Evolutionary conservation across 2,329 filamentous ascomycete species (phyloP), one percentile per base, ranked within the genome.

Genomic region (Monilinia laxa): DNA sequence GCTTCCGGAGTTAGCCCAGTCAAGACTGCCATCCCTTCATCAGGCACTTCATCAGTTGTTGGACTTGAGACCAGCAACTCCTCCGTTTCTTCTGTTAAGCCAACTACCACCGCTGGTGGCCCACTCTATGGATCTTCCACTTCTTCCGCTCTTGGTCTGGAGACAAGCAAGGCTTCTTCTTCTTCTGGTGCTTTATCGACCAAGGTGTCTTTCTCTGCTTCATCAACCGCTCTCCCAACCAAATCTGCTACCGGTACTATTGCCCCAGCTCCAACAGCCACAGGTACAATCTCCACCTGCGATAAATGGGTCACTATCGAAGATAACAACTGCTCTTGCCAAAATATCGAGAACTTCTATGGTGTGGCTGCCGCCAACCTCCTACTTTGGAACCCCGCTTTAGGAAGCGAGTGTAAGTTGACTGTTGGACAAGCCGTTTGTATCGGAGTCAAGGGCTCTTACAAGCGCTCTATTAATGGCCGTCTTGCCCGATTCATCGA

Each of bases 301-400:
- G 71, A 73, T 45, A 72, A 72, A 66, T 77, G 72, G 66, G 38
- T 54, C 42, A 62, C n/a, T 3, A 63, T 63, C 11, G 57, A 53
- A 35, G 58, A 62, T 40, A n/a, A 49, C n/a, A 23, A 2, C 6
- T 62, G 49, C 40, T 55, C 64, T 4, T 66, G 64, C 40, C 38
- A 45, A 6, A 64, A 28, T 25, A 71, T 75, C 40, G 65, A 66
- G n/a, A 16, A 52, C n/a, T 59, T 58, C 16, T 72, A 72, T 42
- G 59, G 65, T 40, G 70, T 76, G 62, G 69, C 68, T 2, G 56
- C 74, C 12, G 65, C 68, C 5, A 64, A 76, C 10, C 68, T 76
- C 2, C 55, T 72, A 25, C 51, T 67, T 57, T 77, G 77, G 76
- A 77, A 79, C 67, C 76, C 77, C 6, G 70, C 70, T 25, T 70